Conservation (phyloP, 441 rosid genomes). For the Erysimum cheiri region DNA sequence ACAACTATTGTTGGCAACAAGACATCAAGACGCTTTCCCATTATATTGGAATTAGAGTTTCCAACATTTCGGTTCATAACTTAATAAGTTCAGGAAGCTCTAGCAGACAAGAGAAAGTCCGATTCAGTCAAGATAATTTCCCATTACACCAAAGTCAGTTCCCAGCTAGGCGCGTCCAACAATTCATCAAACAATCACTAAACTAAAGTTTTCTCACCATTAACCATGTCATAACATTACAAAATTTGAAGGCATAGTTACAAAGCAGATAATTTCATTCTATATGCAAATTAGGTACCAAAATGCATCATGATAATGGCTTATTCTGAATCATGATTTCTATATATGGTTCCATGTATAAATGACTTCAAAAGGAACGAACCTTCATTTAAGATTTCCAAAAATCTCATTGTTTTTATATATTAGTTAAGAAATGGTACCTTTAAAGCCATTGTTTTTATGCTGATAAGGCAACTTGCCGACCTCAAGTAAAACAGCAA, state of each 20-base stretch:
- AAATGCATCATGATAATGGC: constrained; percentile 29
- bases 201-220: not conserved
- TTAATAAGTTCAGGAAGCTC: not conserved
- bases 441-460: constrained; percentile 62
- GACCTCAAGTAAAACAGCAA: constrained; percentile 88
- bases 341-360: not conserved
- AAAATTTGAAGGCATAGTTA: constrained; percentile 3
- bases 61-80: constrained; percentile 9
- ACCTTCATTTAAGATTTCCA: not conserved
- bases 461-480: constrained; percentile 81
- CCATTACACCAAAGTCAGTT: not conserved
- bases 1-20: no score
- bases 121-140: not conserved
- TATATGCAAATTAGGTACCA: not conserved
- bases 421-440: constrained; percentile 46
- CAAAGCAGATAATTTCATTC: constrained; percentile 4
- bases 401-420: no score
- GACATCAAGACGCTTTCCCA: not conserved
- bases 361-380: constrained; percentile 4
- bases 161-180: not conserved
- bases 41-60: not conserved
- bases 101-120: not conserved
- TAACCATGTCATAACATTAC: constrained; percentile 20
- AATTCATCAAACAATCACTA: not conserved
- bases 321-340: constrained; percentile 9